Evolutionary conservation across 495 filamentous ascomycete genomes (phyloP).

Genomic region (Hypoxylon rickii): DNA sequence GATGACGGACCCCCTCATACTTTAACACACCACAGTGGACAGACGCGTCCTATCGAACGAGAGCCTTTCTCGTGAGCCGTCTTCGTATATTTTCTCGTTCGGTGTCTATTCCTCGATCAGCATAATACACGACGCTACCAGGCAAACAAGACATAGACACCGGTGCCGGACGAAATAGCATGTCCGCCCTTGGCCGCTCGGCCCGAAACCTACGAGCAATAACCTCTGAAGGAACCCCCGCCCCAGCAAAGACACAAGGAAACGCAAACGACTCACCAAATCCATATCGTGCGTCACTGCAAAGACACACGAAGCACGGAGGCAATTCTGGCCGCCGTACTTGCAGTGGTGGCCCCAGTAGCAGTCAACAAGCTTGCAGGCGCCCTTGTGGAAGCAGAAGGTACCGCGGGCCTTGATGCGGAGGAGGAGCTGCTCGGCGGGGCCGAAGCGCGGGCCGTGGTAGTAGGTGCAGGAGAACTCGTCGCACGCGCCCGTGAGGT

Average conservation of each 20-base stretch:
- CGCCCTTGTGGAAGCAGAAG: conserved; percentile 21
- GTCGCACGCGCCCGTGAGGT: conserved; percentile 39
- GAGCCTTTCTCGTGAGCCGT: conserved; percentile 14
- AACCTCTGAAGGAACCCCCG: too few species aligned
- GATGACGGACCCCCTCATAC: too few species aligned
- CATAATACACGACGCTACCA: background rate
- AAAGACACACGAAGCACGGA: conserved; percentile 34
- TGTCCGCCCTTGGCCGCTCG: too few species aligned
- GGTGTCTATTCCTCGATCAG: conserved; percentile 16
- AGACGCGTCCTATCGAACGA: background rate
- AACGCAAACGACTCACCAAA: conserved; percentile 32
- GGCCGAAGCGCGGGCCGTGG: conserved; percentile 37
- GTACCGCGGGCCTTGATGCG: conserved; percentile 35
- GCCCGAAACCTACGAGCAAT: too few species aligned
- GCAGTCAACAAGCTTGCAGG: conserved; percentile 38
- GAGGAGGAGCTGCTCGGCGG: conserved; percentile 31
- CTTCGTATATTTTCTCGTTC: conserved; percentile 20
- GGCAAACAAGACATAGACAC: background rate
- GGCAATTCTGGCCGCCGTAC: conserved; percentile 29
- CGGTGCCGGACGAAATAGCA: too few species aligned
- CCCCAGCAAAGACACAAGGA: too few species aligned
- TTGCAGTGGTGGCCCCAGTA: conserved; percentile 42
- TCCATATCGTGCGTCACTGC: conserved; percentile 40
- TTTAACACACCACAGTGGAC: too few species aligned
- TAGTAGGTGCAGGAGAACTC: conserved; percentile 35